Conservation (phyloP, 805 yeast species). For the Ogataea paradorogensis region DNA sequence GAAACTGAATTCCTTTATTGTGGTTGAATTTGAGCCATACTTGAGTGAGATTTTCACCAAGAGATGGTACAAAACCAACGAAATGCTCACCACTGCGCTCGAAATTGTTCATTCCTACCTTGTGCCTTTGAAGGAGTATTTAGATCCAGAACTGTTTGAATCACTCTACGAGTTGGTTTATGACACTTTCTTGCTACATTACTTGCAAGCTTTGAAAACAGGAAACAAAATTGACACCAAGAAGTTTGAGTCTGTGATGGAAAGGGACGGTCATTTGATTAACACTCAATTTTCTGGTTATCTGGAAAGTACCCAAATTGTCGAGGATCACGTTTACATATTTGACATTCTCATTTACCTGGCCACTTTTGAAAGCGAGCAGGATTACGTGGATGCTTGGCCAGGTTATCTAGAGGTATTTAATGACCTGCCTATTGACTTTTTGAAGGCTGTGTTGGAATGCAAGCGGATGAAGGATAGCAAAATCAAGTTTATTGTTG, state of each 20-base stretch:
- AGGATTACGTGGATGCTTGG: constrained; percentile 42
- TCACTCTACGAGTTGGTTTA: constrained; percentile 32
- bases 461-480: constrained; percentile 37
- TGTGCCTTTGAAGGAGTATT: constrained; percentile 28
- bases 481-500: constrained; percentile 23
- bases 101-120: constrained; percentile 28
- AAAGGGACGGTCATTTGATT: constrained; percentile 58
- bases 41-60: constrained; percentile 26
- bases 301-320: constrained; percentile 25
- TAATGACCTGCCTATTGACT: constrained; percentile 74
- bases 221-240: constrained; percentile 28
- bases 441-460: constrained; percentile 62
- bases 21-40: constrained; percentile 24
- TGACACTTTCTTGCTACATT: constrained; percentile 40
- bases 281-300: constrained; percentile 50
- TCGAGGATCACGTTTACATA: constrained; percentile 51
- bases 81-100: constrained; percentile 26
- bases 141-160: constrained; percentile 30
- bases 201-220: constrained; percentile 26
- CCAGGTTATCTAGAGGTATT: constrained; percentile 55
- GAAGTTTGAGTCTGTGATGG: constrained; percentile 46
- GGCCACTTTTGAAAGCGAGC: constrained; percentile 42
- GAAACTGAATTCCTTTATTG: constrained; percentile 25
- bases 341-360: constrained; percentile 63
- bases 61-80: constrained; percentile 31